Base-by-base conservation (phyloP, 176 grass and related monocot species). In the Aegilops umbellulata region DNA sequence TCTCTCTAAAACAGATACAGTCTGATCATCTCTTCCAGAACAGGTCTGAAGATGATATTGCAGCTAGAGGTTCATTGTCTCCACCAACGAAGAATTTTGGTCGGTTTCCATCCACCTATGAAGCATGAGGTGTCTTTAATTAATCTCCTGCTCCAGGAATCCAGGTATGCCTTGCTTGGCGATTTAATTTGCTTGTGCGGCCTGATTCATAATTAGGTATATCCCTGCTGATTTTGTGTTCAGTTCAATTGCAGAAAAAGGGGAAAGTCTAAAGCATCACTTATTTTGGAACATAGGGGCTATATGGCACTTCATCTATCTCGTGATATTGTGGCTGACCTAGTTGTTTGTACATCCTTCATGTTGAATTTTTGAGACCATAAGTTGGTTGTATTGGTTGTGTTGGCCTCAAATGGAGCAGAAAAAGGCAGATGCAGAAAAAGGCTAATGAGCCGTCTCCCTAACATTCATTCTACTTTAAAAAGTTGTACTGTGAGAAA, bases 81-180 rank as follows among this genome's bases (percentile, higher is more conserved):
- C 87, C 88, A 32, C 80, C 88, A 44, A 58, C 63, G 27, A 88
- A 80, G n/a, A n/a, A n/a, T 29, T 90, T 88, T 78, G 86, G 85
- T 90, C 84, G n/a, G n/a, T n/a, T n/a, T n/a, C n/a, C n/a, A n/a
- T n/a, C 90, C 63, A 84, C 81, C 65, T 92, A 90, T 90, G 90
- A 95, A 95, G 88, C 90, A 92, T 88, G 93, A 95, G 93, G 93
- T 95, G 88, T 61, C 93, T 88, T 90, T 95, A 92, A 88, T 95
- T 88, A 95, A 90, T 90, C 93, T 95, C 92, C 88, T 90, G 78
- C 90, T 76, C 77, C 80, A 95, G 90, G 93, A 92, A 95, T 76
- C 77, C 80, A 95, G 90, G 93, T 95, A 95, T 90, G 87, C 84
- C 47, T 90, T 89, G 80, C 77, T 88, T 86, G 84, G 84, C 70